A percentile compares a stretch with the other conserved stretches of the same genome.
Evolutionary conservation across 192 early-diverging fungal species (phyloP).

Genomic region (Coemansia sp.): DNA sequence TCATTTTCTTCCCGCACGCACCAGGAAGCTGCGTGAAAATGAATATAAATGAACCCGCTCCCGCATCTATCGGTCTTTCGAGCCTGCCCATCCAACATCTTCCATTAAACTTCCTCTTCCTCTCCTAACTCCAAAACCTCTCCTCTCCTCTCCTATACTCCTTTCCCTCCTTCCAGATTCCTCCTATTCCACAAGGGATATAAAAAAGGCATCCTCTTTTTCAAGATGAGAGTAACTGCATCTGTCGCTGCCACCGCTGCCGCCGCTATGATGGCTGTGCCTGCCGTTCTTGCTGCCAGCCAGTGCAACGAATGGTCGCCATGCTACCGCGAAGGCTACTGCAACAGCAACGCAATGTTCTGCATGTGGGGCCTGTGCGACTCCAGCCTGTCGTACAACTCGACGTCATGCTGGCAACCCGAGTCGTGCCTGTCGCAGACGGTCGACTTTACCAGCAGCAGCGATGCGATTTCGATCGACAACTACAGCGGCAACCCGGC

Average conservation of each 20-base stretch:
- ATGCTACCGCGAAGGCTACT: constrained; percentile 56
- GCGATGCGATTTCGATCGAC: constrained; percentile 29
- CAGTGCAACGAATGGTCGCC: constrained; percentile 41
- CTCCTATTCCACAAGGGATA: too few relatives aligned
- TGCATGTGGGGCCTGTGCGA: constrained; percentile 54
- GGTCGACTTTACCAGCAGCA: constrained; percentile 34
- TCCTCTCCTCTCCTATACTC: background rate
- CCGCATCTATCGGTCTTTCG: background rate
- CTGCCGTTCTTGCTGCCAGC: constrained; percentile 33
- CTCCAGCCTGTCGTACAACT: constrained; percentile 42
- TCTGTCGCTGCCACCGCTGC: constrained; percentile 15
- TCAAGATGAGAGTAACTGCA: constrained; percentile 15
- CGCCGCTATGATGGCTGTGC: constrained; percentile 20
- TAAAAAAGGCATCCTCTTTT: too few relatives aligned
- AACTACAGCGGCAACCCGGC: constrained; percentile 28
- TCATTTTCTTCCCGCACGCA: too few relatives aligned
- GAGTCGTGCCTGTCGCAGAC: constrained; percentile 35
- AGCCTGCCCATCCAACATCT: background rate
- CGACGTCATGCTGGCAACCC: constrained; percentile 46
- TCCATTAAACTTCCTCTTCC: background rate
- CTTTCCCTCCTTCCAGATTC: too few relatives aligned
- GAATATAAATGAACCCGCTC: too few relatives aligned
- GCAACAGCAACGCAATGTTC: constrained; percentile 43
- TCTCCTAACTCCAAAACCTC: background rate
- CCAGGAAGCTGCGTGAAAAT: too few relatives aligned